phyloP scores from a whole-genome alignment of 2,329 filamentous ascomycete genomes.

The Calycina herbarum region DNA sequence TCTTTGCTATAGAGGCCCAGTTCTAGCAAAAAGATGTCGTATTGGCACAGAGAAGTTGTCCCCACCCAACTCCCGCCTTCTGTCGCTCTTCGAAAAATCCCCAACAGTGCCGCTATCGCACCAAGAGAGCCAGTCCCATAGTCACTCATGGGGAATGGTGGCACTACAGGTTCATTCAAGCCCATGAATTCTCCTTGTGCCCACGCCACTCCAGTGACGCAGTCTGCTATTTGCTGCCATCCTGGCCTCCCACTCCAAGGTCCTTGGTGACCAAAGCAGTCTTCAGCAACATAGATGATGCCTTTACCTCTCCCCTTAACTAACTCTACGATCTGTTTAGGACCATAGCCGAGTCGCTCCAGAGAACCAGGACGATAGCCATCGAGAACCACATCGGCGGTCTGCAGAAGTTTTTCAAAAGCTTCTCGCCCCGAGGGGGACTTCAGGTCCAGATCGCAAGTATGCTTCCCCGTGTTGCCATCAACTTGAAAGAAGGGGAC shows the following conservation, averaged over 20 bases:
- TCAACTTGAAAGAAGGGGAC: constrained; percentile 73
- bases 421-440: constrained; percentile 49
- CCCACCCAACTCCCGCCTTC: constrained; percentile 67
- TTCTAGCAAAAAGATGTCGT: constrained; percentile 65
- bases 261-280: constrained; percentile 67
- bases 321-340: constrained; percentile 52
- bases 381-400: constrained; percentile 66
- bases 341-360: constrained; percentile 62
- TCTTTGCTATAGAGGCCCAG: constrained; percentile 56
- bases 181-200: constrained; percentile 62
- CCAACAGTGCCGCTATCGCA: constrained; percentile 64
- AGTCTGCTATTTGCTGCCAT: constrained; percentile 72
- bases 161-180: constrained; percentile 62
- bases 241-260: constrained; percentile 65
- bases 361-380: constrained; percentile 69
- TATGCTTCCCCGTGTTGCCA: constrained; percentile 70
- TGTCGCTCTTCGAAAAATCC: constrained; percentile 62
- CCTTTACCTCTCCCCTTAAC: constrained; percentile 58
- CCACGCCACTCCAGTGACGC: constrained; percentile 33
- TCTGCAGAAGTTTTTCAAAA: constrained; percentile 60
- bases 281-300: constrained; percentile 68
- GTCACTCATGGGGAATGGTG: constrained; percentile 63
- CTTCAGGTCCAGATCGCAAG: constrained; percentile 63
- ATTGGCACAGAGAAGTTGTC: constrained; percentile 64
- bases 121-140: constrained; percentile 74